These are phyloP conservation scores for Beauveria sp. DNA, from an alignment of 2,329 filamentous ascomycete species.

Conservation along the genomic window DNA sequence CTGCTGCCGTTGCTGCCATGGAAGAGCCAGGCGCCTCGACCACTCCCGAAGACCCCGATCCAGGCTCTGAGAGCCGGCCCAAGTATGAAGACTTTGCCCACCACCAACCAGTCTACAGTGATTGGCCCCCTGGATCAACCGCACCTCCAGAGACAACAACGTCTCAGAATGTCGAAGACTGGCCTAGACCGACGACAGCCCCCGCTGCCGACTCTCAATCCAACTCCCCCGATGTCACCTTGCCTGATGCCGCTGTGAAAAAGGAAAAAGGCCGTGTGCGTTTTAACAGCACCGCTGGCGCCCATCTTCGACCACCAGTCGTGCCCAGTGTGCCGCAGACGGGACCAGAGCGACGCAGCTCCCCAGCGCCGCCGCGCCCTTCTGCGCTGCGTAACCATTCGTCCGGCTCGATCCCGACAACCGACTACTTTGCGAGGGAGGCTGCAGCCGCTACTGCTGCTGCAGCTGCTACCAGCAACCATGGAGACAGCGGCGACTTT, in stretches of 20 bases:
- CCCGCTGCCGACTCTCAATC: neutral
- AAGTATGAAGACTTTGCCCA: conserved; percentile 12
- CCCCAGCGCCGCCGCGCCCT: conserved; percentile 5
- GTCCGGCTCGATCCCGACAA: conserved; percentile 12
- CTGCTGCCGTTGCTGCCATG: conserved; percentile 1
- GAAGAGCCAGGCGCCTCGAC: conserved; percentile 5
- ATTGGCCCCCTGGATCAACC: conserved; percentile 7
- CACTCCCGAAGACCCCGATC: conserved; percentile 10
- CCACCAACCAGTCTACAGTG: conserved; percentile 6
- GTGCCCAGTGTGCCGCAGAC: conserved; percentile 13
- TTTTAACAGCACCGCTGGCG: conserved; percentile 38
- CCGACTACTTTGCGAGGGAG: conserved; percentile 9
- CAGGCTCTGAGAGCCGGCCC: conserved; percentile 7
- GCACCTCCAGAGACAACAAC: conserved; percentile 1
- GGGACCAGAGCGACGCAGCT: conserved; percentile 14
- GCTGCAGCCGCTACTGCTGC: conserved; percentile 12
- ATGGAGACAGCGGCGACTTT: neutral
- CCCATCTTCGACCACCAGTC: conserved; percentile 19
- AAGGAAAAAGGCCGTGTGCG: conserved; percentile 41
- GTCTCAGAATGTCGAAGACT: conserved; percentile 5
- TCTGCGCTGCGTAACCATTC: conserved; percentile 11
- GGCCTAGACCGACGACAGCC: conserved; percentile 7
- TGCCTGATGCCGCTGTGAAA: conserved; percentile 18
- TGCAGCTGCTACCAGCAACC: neutral
- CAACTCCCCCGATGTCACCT: neutral